Evolutionary conservation across 345 rosid genomes (phyloP).

Genomic region (Sonneratia alba): DNA sequence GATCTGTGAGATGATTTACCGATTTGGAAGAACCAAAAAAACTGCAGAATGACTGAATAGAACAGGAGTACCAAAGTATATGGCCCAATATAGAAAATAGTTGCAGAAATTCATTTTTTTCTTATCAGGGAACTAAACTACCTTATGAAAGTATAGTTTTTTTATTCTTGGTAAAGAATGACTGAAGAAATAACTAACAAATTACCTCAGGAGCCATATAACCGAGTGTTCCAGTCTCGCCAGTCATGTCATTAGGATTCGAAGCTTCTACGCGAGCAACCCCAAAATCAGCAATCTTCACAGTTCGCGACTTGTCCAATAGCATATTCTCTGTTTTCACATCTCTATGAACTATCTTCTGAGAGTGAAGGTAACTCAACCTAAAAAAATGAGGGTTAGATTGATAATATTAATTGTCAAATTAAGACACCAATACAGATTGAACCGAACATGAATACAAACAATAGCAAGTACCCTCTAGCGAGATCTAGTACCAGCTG

Average conservation of each 20-base stretch:
- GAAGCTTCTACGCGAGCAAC: constrained; percentile 99
- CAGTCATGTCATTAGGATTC: constrained; percentile 98
- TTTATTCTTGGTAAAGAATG: no score
- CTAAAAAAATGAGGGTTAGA: constrained; percentile 27
- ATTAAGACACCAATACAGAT: neutral
- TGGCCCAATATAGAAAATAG: neutral
- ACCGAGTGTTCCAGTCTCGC: constrained; percentile 98
- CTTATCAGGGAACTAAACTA: no score
- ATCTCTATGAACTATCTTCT: constrained; percentile 97
- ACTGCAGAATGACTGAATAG: neutral
- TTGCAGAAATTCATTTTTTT: neutral
- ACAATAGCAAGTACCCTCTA: constrained; percentile 54
- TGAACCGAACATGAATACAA: neutral
- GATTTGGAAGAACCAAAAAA: neutral
- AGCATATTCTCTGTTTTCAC: constrained; percentile 99
- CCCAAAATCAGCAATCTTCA: constrained; percentile 95
- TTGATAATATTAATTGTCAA: constrained; percentile 1
- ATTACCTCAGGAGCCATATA: constrained; percentile 99
- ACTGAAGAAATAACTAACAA: neutral
- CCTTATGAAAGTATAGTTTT: no score
- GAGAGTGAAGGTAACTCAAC: constrained; percentile 89
- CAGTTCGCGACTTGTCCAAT: constrained; percentile 69
- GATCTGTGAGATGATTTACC: neutral
- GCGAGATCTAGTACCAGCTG: constrained; percentile 98
- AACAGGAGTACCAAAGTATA: neutral